Percentiles rank a stretch among this genome's conserved stretches.
phyloP scores from a whole-genome alignment of 2,329 filamentous ascomycete species.

The Claviceps sorghi region DNA sequence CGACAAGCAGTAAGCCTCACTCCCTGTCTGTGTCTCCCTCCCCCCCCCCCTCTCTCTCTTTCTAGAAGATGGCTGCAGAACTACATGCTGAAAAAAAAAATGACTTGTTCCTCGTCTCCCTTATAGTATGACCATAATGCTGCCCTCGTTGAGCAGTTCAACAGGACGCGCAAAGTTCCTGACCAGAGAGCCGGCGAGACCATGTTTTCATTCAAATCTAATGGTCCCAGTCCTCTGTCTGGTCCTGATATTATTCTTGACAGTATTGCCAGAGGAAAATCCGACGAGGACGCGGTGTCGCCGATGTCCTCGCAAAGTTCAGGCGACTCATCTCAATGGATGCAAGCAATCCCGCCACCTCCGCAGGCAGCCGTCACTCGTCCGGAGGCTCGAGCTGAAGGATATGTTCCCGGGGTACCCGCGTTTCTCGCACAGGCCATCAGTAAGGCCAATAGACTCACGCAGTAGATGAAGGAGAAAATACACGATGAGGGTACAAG shows the following conservation, averaged over 20 bases:
- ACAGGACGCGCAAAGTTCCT: constrained; percentile 15
- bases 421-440: constrained; percentile 15
- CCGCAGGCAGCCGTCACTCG: neutral
- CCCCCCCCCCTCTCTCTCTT: neutral
- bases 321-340: neutral
- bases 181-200: constrained; percentile 9
- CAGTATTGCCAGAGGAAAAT: constrained; percentile 9
- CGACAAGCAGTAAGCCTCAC: constrained; percentile 18
- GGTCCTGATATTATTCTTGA: constrained; percentile 16
- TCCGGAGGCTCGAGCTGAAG: constrained; percentile 3
- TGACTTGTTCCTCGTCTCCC: neutral
- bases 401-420: constrained; percentile 14
- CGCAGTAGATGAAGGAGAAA: too few species aligned
- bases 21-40: neutral
- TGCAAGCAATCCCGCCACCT: neutral
- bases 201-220: constrained; percentile 5
- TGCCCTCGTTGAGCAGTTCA: constrained; percentile 17
- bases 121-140: constrained; percentile 16
- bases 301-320: constrained; percentile 3
- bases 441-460: constrained; percentile 8
- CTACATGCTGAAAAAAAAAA: neutral
- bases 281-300: constrained; percentile 10
- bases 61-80: neutral
- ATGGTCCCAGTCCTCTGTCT: constrained; percentile 9
- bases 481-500: too few species aligned